phyloP scores from a whole-genome alignment of 495 filamentous ascomycete species.

The Penicillium lividum region DNA sequence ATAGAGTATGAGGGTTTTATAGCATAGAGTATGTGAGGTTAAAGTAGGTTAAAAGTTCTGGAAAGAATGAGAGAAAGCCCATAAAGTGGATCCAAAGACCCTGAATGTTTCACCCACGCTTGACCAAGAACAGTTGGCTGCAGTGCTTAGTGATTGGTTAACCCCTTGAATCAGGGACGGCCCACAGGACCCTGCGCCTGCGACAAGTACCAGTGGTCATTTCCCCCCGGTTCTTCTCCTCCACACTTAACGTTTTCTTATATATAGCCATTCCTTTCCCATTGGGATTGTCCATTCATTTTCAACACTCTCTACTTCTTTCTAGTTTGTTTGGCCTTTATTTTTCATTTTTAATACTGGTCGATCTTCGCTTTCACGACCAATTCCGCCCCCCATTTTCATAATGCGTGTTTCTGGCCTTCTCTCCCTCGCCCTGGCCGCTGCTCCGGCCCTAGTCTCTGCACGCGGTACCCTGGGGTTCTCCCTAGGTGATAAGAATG shows the following conservation, averaged over 20 bases:
- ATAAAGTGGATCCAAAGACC: constrained; percentile 2
- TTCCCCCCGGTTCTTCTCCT: constrained; percentile 2
- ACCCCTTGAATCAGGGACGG: constrained; percentile 15
- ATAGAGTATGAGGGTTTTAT: not conserved
- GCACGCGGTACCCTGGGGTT: constrained; percentile 50
- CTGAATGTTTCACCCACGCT: constrained; percentile 19
- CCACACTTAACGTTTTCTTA: constrained; percentile 6
- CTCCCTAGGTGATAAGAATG: constrained; percentile 50
- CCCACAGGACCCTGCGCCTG: constrained; percentile 12
- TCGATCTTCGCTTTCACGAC: constrained; percentile 13
- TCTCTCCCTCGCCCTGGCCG: constrained; percentile 42
- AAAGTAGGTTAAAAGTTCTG: not conserved
- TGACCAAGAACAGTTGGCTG: constrained; percentile 13
- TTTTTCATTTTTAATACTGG: constrained; percentile 2
- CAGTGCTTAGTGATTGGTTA: not conserved
- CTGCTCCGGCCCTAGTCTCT: constrained; percentile 43
- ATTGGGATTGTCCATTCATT: constrained; percentile 3
- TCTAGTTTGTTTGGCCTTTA: constrained; percentile 3
- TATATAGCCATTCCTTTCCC: constrained; percentile 9
- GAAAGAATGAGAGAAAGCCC: not conserved
- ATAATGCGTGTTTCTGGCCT: constrained; percentile 49
- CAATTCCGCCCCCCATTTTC: constrained; percentile 10
- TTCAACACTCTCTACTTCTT: not conserved
- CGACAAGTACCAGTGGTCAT: constrained; percentile 14
- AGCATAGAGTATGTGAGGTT: not conserved